phyloP scores from a whole-genome alignment of 768 basidiomycete genomes.

The Lentinula aciculospora region DNA sequence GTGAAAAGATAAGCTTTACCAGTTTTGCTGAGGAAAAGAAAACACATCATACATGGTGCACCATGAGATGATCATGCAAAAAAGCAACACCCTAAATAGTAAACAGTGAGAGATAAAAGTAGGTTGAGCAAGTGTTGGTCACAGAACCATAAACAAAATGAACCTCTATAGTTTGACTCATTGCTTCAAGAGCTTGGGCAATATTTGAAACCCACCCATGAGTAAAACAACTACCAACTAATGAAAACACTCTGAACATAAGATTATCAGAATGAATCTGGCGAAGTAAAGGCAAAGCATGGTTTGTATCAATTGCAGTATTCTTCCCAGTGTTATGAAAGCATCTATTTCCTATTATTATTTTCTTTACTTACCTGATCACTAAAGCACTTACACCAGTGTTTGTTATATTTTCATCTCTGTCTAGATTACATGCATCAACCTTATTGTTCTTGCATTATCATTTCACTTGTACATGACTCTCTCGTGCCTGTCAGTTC shows the following conservation, averaged over 20 bases:
- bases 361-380: too few species aligned
- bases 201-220: neutral
- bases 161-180: conserved; percentile 6
- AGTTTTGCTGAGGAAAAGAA: neutral
- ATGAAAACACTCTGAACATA: conserved; percentile 2
- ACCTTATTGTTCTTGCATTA: too few species aligned
- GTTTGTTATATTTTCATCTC: too few species aligned
- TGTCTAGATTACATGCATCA: too few species aligned
- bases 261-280: neutral
- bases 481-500: too few species aligned
- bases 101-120: too few species aligned
- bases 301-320: neutral
- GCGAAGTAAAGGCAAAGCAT: conserved; percentile 1
- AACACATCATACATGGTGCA: neutral
- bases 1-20: neutral
- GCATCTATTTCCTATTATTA: too few species aligned
- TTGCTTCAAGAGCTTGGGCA: neutral
- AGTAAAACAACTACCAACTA: neutral
- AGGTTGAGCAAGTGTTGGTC: too few species aligned
- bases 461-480: too few species aligned
- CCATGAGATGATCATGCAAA: conserved; percentile 5
- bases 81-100: neutral
- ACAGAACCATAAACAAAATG: neutral
- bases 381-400: too few species aligned
- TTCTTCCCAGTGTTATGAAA: neutral